These are phyloP conservation scores for Aspergillus fructus DNA, from an alignment of 2,329 filamentous ascomycete genomes.

Conservation along the genomic window DNA sequence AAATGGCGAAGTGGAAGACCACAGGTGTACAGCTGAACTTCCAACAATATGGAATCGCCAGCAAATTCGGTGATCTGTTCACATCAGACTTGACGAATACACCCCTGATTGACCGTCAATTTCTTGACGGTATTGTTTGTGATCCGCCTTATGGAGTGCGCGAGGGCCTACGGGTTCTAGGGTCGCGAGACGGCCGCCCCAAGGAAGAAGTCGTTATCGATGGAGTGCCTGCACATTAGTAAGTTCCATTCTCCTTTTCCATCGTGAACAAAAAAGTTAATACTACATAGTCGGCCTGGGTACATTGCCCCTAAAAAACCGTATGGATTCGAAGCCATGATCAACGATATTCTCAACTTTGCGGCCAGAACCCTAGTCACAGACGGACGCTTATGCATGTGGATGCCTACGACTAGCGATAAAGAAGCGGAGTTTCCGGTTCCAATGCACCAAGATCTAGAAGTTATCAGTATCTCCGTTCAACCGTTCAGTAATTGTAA, in stretches of 20 bases:
- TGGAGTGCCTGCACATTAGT: conserved; percentile 69
- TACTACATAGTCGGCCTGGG: conserved; percentile 52
- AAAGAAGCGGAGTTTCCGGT: conserved; percentile 73
- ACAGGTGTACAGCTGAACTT: conserved; percentile 68
- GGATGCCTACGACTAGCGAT: conserved; percentile 92
- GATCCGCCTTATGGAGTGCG: conserved; percentile 95
- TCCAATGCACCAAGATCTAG: conserved; percentile 73
- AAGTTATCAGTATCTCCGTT: conserved; percentile 72
- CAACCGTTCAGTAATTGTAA: conserved; percentile 87
- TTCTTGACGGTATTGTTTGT: conserved; percentile 88
- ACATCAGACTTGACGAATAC: conserved; percentile 85
- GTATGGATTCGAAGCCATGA: conserved; percentile 87
- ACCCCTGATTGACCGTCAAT: conserved; percentile 61
- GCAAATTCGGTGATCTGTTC: conserved; percentile 72
- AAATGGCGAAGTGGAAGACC: conserved; percentile 46
- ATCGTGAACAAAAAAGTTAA: background rate
- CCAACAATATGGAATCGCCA: conserved; percentile 71
- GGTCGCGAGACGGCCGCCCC: conserved; percentile 61
- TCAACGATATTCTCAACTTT: conserved; percentile 86
- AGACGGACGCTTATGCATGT: conserved; percentile 80
- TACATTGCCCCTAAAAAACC: conserved; percentile 88
- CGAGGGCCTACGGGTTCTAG: conserved; percentile 86
- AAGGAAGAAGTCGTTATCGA: conserved; percentile 63
- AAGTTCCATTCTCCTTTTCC: conserved; percentile 31
- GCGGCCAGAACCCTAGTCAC: conserved; percentile 74